Evolutionary conservation across 176 grass and related monocot species (phyloP), one percentile per base, ranked within the genome.

Genomic region (Aegilops sharonensis): DNA sequence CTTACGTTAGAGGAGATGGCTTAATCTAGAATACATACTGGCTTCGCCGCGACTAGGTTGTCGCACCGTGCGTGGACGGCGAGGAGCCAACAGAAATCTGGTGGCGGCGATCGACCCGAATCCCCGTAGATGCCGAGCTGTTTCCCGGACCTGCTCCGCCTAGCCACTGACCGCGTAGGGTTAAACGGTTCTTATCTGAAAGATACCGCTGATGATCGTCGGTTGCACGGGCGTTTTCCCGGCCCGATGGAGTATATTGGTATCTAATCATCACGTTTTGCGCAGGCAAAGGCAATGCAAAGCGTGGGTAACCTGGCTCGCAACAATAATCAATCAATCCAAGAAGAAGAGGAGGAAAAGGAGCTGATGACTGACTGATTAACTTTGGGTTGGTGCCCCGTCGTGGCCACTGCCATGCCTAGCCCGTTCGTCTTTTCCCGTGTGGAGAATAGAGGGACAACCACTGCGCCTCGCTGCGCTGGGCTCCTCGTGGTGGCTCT

Each of bases 391-490:
- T 83, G 29, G 56, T 66, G 4, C 72, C 14, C 37, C 45, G 72
- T 83, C 39, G 32, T 68, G n/a, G 68, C 37, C 68, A 40, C 30
- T 29, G 15, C 27, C 27, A 27, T 27, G 27, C 15, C 7, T 5
- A 23, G 50, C 15, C 48, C 21, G 42, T 39, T 34, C 5, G 15
- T 69, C 68, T 75, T 61, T 87, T 90, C 68, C 3, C 75, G 35
- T 75, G 68, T 80, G 80, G 81, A 59, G 66, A 87, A 80, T 69
- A 77, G 81, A 76, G 74, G 36, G 24, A 11, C 85, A 91, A 87
- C 76, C 68, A 69, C 85, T 84, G 3, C 25, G 12, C 39, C 66
- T 10, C 70, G 54, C 18, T 57, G 17, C 7, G 66, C 9, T 79
- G 56, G 42, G 24, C 32, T 78, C 43, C 42, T 66, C 43, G 72